These are phyloP conservation scores for Eucalyptus cloeziana DNA, from an alignment of 345 rosid genomes.

Conservation along the genomic window DNA sequence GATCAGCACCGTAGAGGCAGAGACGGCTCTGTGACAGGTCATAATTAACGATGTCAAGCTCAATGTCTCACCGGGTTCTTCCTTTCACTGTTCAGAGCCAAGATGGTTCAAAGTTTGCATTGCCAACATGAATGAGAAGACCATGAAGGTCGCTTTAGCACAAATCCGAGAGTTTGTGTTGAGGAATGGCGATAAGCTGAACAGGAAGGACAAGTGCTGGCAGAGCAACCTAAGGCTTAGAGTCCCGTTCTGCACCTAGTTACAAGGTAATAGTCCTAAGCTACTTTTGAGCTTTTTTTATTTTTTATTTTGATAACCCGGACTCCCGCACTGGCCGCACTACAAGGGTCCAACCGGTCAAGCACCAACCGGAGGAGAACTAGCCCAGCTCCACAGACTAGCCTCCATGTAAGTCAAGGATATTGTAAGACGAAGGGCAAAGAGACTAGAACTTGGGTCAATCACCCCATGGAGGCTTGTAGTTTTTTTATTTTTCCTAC, in stretches of 20 bases:
- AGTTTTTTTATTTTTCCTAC: no score
- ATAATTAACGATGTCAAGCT: conserved; percentile 76
- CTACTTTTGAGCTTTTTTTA: no score
- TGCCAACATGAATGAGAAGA: conserved; percentile 78
- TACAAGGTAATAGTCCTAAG: no score
- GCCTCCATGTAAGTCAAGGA: no score
- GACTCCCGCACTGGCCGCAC: no score
- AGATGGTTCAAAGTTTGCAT: conserved; percentile 96
- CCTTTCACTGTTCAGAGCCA: conserved; percentile 72
- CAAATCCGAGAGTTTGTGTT: conserved; percentile 47
- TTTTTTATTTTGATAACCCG: no score
- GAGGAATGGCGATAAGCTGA: conserved; percentile 16
- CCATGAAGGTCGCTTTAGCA: conserved; percentile 60
- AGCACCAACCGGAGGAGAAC: no score
- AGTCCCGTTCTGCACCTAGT: conserved; percentile 7
- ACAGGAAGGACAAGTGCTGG: conserved; percentile 38
- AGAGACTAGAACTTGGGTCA: no score
- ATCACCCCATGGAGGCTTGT: no score
- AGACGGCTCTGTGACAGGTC: conserved; percentile 49
- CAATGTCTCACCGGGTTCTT: conserved; percentile 78
- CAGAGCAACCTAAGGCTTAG: conserved; percentile 59
- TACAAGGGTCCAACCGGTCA: no score
- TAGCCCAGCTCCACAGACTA: no score
- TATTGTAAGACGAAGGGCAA: no score
- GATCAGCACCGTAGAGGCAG: conserved; percentile 35